Evolutionary conservation across 2,329 filamentous ascomycete species (phyloP), one percentile per base, ranked within the genome.

Genomic region (Passalora sequoiae): DNA sequence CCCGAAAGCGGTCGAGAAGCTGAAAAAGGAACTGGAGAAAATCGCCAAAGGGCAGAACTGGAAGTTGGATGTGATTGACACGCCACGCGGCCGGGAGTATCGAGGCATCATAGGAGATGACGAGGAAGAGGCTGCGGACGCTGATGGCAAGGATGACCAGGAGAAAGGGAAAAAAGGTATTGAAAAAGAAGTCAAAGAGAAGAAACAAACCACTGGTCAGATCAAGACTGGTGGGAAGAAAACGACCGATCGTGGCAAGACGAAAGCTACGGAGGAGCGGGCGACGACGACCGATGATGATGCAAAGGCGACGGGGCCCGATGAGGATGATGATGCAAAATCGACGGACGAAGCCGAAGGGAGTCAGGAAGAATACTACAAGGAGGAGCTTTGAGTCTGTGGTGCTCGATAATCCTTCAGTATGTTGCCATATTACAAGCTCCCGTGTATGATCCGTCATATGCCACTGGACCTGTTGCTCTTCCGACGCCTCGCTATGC

Each of bases 31-130:
- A 59, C 66, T 94, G 45, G 74, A 85, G 60, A 76, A 80, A 56
- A 60, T 85, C 29, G 86, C 86, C 0, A 77, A 80, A 2, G 80
- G 83, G 6, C 77, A 81, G 52, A 80, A 80, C 12, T 95, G 89
- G 88, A 84, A 81, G 57, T 69, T 95, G 46, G 86, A 92, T 64
- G 73, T 92, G 10, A 78, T 92, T 1, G 84, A 92, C 57, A 73
- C 79, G 8, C 77, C 82, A 1, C 74, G 77, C 4, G 73, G 76
- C 16, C 69, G 78, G 49, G 83, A 88, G 60, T 77, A 91, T 29
- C 71, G 83, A 32, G 86, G 83, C 0, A 78, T 86, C 30, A 75
- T 91, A 12, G 80, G 83, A 20, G 67, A 69, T 1, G 75, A 77
- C 9, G 73, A 73, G 2, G 74, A 77, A 1, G 72, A 77, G 1